A percentile compares a stretch with the other conserved stretches of the same genome.
These are phyloP conservation scores for Ceriops decandra DNA, from an alignment of 345 rosid species.

Conservation along the genomic window DNA sequence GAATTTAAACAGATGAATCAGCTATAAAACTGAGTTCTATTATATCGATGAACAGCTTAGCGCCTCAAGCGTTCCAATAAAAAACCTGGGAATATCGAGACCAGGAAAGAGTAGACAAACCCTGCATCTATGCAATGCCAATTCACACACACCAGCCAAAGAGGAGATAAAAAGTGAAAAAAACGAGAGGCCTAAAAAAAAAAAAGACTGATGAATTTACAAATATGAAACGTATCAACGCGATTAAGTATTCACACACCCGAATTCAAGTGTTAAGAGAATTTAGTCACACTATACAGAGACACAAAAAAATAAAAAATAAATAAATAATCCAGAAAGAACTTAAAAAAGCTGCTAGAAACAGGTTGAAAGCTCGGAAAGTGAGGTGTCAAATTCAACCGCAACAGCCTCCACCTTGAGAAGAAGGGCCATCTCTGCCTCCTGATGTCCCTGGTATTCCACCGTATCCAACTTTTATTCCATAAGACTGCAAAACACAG, in stretches of 20 bases:
- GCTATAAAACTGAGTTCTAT: too few species aligned
- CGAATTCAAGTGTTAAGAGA: neutral
- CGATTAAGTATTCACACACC: neutral
- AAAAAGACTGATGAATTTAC: neutral
- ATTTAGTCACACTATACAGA: neutral
- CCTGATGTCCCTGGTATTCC: conserved; percentile 87
- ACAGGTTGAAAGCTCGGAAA: too few species aligned
- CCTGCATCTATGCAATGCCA: conserved; percentile 21
- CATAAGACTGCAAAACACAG: conserved; percentile 51
- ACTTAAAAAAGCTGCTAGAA: too few species aligned
- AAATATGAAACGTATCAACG: neutral
- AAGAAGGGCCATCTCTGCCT: conserved; percentile 61
- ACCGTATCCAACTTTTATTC: conserved; percentile 86
- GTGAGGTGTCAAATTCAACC: conserved; percentile 27
- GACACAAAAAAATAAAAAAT: neutral
- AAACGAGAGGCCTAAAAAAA: neutral
- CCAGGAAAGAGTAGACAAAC: neutral
- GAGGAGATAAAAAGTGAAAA: too few species aligned
- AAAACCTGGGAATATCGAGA: too few species aligned
- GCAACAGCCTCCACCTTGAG: conserved; percentile 83
- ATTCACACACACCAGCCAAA: neutral
- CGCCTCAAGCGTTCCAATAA: too few species aligned
- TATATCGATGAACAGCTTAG: too few species aligned
- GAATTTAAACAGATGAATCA: too few species aligned
- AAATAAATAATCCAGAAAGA: neutral